These are phyloP conservation scores for Aechmea fasciata DNA, from an alignment of 176 grass and related monocot species.

Conservation along the genomic window DNA sequence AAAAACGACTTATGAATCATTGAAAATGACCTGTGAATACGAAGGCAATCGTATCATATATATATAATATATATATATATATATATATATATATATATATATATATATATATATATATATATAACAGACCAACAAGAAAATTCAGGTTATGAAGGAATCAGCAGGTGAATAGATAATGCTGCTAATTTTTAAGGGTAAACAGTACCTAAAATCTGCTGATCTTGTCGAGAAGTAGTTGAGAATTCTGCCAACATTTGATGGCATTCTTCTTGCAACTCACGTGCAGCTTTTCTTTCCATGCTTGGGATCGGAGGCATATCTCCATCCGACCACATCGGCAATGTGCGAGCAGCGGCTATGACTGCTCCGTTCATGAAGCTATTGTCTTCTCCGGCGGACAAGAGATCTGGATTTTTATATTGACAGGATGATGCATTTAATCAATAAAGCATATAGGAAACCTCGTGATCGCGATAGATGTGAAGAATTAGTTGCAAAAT, in stretches of 20 bases:
- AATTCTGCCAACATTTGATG: constrained; percentile 54
- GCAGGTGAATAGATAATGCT: background rate
- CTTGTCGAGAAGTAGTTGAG: constrained; percentile 57
- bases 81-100: no score
- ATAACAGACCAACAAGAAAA: no score
- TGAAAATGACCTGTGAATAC: no score
- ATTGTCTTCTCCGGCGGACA: constrained; percentile 43
- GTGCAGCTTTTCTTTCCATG: constrained; percentile 59
- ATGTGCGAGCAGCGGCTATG: constrained; percentile 70
- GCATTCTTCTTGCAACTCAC: constrained; percentile 74
- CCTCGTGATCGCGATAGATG: no score
- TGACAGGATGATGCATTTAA: constrained; percentile 5
- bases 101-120: no score
- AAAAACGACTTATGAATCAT: no score
- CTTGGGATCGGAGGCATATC: constrained; percentile 74
- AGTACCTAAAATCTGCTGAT: constrained; percentile 65
- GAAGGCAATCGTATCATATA: no score
- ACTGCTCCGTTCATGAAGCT: constrained; percentile 78
- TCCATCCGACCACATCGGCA: constrained; percentile 85
- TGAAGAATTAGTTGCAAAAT: no score
- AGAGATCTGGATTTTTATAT: constrained; percentile 28
- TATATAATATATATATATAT: no score
- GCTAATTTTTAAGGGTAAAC: background rate
- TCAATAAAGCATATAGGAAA: constrained; percentile 3
- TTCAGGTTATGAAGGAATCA: no score